Evolutionary conservation across 2,329 filamentous ascomycete genomes (phyloP).

Genomic region (Arthrobotrys iridis): DNA sequence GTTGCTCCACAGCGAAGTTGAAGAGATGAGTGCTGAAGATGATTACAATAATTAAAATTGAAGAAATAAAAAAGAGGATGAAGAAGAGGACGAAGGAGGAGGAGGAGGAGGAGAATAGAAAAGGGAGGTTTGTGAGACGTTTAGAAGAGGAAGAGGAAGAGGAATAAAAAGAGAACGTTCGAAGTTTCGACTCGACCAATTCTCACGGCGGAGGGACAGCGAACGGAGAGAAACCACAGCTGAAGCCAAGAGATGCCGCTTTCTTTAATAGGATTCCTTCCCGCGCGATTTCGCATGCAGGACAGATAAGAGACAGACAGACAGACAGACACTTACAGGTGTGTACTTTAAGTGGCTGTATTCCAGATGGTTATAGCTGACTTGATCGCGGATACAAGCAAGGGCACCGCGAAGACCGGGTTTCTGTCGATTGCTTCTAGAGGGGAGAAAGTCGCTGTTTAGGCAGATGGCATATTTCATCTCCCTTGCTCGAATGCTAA

Average conservation of each 20-base stretch:
- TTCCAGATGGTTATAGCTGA: slow-evolving; percentile 17
- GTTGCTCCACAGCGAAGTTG: too few species aligned
- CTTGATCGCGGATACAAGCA: neutral
- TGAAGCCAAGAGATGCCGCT: slow-evolving; percentile 47
- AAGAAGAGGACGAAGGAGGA: neutral
- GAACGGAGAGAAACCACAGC: slow-evolving; percentile 1
- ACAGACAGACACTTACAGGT: neutral
- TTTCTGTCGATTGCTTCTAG: slow-evolving; percentile 36
- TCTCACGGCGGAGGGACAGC: neutral
- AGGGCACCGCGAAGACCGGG: slow-evolving; percentile 21
- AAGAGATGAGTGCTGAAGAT: too few species aligned
- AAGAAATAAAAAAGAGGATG: neutral
- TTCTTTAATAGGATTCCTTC: slow-evolving; percentile 44
- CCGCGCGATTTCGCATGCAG: slow-evolving; percentile 23
- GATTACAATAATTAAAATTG: too few species aligned
- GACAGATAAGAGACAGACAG: slow-evolving; percentile 3
- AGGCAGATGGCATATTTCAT: slow-evolving; percentile 21
- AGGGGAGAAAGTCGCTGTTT: slow-evolving; percentile 32
- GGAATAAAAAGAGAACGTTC: neutral
- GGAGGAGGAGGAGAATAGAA: neutral
- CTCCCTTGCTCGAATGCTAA: slow-evolving; percentile 1
- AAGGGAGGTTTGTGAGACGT: too few species aligned
- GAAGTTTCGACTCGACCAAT: neutral
- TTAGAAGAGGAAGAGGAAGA: neutral
- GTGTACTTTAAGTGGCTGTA: slow-evolving; percentile 13